Evolutionary conservation across 2,329 filamentous ascomycete species (phyloP), one percentile per base, ranked within the genome.

Genomic region (Stagonosporopsis cucurbitacearum): DNA sequence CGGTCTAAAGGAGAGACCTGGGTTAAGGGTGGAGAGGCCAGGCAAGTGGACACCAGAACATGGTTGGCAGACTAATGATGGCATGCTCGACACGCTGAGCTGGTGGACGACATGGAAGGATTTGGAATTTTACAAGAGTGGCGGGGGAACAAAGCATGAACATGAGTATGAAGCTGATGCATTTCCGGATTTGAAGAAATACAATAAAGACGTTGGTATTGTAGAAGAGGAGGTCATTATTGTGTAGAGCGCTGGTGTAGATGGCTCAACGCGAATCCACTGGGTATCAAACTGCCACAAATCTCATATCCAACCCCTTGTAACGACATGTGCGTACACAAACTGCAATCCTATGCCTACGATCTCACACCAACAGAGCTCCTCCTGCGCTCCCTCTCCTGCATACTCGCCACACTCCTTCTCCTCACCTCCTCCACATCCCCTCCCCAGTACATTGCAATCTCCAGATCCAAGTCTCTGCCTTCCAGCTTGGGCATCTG

Each of bases 401-500:
- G 37, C 30, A 43, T 37, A 30, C 44, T 33, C 23, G 50, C 25
- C 2, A 47, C 19, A 32, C 43, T 48, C 13, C 50, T 30, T 9
- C 37, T 23, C 13, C 50, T 32, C 37, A 15, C 25, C 20, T 33
- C 50, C 30, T 54, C 50, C 3, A 48, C 44, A 37, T 48, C 50
- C 13, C 50, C 44, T 17, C 50, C 50, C 43, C 43, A 54, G 25
- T 54, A 54, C 37, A 43, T 48, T n/a, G 50, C 44, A 43, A 54
- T 54, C 30, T 54, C 50, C 19, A 43, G 17, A 30, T 48, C 50
- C 15, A 48, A 19, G 4, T 36, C 50, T 13, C 44, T 54, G 3
- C 50, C 50, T 15, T 54, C 50, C 9, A 48, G 19, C 28, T 81
- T 78, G 6, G 84, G 84, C 64, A 82, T 77, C 3, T 81, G 71